Conservation (phyloP, 2,329 filamentous ascomycete species). For the Claviceps paspali region DNA sequence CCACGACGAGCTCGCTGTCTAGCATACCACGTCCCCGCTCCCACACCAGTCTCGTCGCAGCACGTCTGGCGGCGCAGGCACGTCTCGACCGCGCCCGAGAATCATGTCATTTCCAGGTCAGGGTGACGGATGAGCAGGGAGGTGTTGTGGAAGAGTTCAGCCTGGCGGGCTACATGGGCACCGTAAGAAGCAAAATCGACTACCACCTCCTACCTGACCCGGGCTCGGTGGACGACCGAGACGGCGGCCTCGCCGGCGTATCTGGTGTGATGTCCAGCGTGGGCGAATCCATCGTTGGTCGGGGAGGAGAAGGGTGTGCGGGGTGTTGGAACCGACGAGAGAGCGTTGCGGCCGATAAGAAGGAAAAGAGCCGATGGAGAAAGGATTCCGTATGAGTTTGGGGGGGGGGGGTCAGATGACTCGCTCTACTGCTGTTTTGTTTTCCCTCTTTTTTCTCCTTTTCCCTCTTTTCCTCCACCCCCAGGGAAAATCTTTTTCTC, state of each 20-base stretch:
- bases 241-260: constrained; percentile 39
- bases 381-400: no score
- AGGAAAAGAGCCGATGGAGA: constrained; percentile 34
- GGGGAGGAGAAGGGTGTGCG: constrained; percentile 25
- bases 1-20: constrained; percentile 20
- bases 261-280: constrained; percentile 32
- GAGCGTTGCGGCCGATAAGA: constrained; percentile 25
- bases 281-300: constrained; percentile 28
- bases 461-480: no score
- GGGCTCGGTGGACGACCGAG: constrained; percentile 39
- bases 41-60: constrained; percentile 30
- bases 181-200: constrained; percentile 38
- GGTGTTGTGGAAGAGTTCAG: constrained; percentile 34
- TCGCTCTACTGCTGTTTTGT: no score
- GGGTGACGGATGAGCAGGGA: constrained; percentile 39
- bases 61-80: constrained; percentile 49
- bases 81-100: constrained; percentile 44
- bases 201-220: constrained; percentile 46
- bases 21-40: constrained; percentile 10
- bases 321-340: constrained; percentile 31
- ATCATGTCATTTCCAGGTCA: constrained; percentile 40
- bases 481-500: no score
- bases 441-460: no score
- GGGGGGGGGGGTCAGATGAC: no score
- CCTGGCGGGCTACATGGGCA: constrained; percentile 47